A percentile compares a stretch with the other conserved stretches of the same genome.
These are phyloP conservation scores for Lolium rigidum DNA, from an alignment of 176 grass and related monocot species.

Conservation along the genomic window DNA sequence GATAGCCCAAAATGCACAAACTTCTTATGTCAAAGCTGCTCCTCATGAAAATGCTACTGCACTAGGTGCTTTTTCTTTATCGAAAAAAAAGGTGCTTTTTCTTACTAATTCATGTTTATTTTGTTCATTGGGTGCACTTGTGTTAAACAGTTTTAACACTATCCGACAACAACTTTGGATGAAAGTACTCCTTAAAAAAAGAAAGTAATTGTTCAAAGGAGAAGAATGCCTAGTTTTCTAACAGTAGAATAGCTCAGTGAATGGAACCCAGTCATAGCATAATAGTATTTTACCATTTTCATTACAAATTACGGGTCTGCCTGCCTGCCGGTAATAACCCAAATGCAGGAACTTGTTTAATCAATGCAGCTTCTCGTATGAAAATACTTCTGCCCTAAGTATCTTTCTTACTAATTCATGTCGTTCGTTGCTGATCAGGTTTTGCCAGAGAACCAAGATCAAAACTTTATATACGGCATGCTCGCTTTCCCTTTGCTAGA, in stretches of 20 bases:
- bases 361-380: neutral
- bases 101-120: no score
- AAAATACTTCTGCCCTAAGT: neutral
- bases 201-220: no score
- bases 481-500: slow-evolving; percentile 81
- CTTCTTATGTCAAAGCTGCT: no score
- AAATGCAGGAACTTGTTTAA: neutral
- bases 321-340: neutral
- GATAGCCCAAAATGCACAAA: no score
- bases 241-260: no score
- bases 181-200: no score
- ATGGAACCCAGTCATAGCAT: neutral
- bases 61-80: no score
- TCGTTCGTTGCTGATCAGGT: slow-evolving; percentile 45
- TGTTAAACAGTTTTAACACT: no score
- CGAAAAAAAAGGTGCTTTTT: no score
- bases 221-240: no score
- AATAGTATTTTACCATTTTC: neutral
- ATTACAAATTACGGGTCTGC: neutral
- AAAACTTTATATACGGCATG: slow-evolving; percentile 73
- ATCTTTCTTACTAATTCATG: slow-evolving; percentile 27
- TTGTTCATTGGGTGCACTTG: neutral
- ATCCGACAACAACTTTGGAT: no score
- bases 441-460: slow-evolving; percentile 64
- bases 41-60: no score